Conservation (phyloP, 2,329 filamentous ascomycete species). For the Botrytis elliptica region DNA sequence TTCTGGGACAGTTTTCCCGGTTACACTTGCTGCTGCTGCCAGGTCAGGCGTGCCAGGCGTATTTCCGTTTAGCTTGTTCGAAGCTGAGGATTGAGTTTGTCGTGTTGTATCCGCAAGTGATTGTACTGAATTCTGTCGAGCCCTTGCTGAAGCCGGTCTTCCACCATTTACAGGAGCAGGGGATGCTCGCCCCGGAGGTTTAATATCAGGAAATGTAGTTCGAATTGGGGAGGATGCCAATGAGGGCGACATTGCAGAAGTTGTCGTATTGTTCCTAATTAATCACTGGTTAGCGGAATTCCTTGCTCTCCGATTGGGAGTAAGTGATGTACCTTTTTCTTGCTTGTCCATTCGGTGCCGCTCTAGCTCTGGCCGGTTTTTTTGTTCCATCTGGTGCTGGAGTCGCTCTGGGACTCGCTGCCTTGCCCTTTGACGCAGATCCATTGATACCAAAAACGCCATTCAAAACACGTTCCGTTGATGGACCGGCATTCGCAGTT, state of each 20-base stretch:
- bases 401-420: slow-evolving; percentile 66
- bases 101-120: slow-evolving; percentile 55
- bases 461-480: slow-evolving; percentile 69
- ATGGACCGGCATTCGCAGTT: slow-evolving; percentile 47
- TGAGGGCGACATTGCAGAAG: slow-evolving; percentile 62
- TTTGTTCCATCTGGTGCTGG: slow-evolving; percentile 62
- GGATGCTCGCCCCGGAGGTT: slow-evolving; percentile 52
- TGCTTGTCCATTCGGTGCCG: slow-evolving; percentile 63
- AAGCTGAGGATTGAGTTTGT: slow-evolving; percentile 58
- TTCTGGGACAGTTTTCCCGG: slow-evolving; percentile 45
- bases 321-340: slow-evolving; percentile 70
- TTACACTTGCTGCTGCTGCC: slow-evolving; percentile 33
- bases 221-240: slow-evolving; percentile 75
- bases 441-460: slow-evolving; percentile 51
- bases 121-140: slow-evolving; percentile 72
- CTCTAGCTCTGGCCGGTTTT: slow-evolving; percentile 69
- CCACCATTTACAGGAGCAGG: slow-evolving; percentile 57
- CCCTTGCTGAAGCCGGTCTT: slow-evolving; percentile 67
- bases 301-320: background rate
- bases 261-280: slow-evolving; percentile 47
- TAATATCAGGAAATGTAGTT: slow-evolving; percentile 62
- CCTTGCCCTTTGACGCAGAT: slow-evolving; percentile 54
- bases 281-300: slow-evolving; percentile 26
- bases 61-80: slow-evolving; percentile 60
- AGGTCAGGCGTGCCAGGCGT: slow-evolving; percentile 38